Evolutionary conservation across 768 basidiomycete genomes (phyloP).

Genomic region (Rhodotorula graminis): DNA sequence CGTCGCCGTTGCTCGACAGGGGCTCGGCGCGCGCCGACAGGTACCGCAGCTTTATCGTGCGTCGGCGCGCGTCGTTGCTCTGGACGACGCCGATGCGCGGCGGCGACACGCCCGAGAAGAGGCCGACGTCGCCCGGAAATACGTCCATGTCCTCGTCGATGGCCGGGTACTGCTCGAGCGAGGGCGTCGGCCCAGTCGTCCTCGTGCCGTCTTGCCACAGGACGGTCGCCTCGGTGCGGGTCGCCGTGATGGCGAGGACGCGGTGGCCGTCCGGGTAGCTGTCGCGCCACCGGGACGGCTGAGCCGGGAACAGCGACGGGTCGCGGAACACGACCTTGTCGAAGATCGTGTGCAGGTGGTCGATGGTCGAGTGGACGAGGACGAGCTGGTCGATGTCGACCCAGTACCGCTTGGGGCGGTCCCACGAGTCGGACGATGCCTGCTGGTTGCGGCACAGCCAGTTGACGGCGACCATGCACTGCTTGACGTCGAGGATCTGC

Average conservation of each 20-base stretch:
- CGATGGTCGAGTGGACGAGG: constrained; percentile 25
- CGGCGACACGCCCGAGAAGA: constrained; percentile 58
- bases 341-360: constrained; percentile 31
- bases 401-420: constrained; percentile 35
- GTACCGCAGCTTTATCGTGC: constrained; percentile 65
- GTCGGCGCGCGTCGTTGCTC: constrained; percentile 52
- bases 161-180: constrained; percentile 61
- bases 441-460: constrained; percentile 35
- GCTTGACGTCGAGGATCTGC: constrained; percentile 38
- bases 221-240: constrained; percentile 63
- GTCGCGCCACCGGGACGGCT: constrained; percentile 44
- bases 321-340: constrained; percentile 35
- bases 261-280: constrained; percentile 40
- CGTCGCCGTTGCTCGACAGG: too few relatives aligned
- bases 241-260: constrained; percentile 64
- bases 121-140: constrained; percentile 87
- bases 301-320: not conserved
- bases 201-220: constrained; percentile 77
- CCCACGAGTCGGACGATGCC: not conserved
- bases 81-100: constrained; percentile 24
- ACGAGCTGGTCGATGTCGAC: constrained; percentile 24
- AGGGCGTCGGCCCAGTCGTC: constrained; percentile 43
- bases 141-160: constrained; percentile 82
- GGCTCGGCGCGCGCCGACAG: constrained; percentile 40
- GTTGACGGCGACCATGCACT: constrained; percentile 32